Evolutionary conservation across 192 early-diverging fungal species (phyloP).

Genomic region (Thoreauomyces humboldtii): DNA sequence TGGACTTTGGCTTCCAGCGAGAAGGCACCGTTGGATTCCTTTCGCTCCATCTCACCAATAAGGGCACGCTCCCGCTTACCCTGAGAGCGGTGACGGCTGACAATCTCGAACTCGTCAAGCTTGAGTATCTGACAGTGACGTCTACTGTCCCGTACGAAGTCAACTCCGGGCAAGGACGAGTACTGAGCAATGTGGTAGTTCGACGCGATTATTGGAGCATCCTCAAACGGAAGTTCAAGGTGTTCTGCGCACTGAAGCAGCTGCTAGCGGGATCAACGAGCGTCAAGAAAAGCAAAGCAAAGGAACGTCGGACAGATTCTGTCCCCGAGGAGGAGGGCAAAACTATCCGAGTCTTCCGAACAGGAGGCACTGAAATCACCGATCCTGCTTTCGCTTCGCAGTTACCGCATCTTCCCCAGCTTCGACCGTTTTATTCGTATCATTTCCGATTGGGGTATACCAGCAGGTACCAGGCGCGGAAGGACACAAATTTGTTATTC

Average conservation of each 20-base stretch:
- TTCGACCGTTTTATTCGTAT: constrained; percentile 56
- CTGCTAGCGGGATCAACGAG: constrained; percentile 15
- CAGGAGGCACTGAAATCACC: neutral
- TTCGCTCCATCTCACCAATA: constrained; percentile 53
- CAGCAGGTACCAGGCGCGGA: constrained; percentile 44
- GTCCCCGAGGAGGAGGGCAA: constrained; percentile 33
- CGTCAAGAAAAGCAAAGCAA: constrained; percentile 16
- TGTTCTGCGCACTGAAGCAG: constrained; percentile 45
- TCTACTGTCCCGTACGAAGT: constrained; percentile 51
- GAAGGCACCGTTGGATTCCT: constrained; percentile 56
- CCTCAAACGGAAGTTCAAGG: constrained; percentile 47
- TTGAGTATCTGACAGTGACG: constrained; percentile 49
- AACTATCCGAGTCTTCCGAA: constrained; percentile 19
- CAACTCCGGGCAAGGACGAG: constrained; percentile 17
- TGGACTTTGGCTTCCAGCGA: constrained; percentile 53
- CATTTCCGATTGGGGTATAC: constrained; percentile 53
- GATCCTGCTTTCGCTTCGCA: constrained; percentile 16
- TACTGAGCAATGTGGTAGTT: constrained; percentile 21
- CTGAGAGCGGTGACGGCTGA: constrained; percentile 46
- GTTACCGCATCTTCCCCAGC: constrained; percentile 37
- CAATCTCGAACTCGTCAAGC: constrained; percentile 43
- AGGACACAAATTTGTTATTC: constrained; percentile 44
- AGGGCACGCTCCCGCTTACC: constrained; percentile 55
- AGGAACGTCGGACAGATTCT: constrained; percentile 21
- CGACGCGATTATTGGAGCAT: constrained; percentile 56